These are phyloP conservation scores for Mycena kentingensis DNA, from an alignment of 768 basidiomycete species.

Conservation along the genomic window DNA sequence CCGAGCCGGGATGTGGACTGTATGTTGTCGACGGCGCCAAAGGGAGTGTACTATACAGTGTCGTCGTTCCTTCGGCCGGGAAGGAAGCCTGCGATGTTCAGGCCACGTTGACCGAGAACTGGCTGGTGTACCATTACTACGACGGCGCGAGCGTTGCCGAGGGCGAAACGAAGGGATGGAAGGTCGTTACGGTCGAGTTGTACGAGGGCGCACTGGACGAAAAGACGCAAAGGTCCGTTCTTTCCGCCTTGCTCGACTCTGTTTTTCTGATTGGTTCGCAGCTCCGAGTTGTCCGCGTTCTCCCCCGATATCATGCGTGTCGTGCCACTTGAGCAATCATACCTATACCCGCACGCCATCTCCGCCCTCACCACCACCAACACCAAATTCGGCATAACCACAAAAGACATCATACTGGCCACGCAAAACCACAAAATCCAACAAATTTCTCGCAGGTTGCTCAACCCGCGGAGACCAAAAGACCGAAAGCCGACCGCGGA, in stretches of 20 bases:
- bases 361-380: slow-evolving; percentile 72
- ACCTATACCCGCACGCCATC: slow-evolving; percentile 67
- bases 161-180: slow-evolving; percentile 63
- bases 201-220: slow-evolving; percentile 81
- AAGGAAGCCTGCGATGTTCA: slow-evolving; percentile 61
- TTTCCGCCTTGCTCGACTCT: not conserved
- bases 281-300: slow-evolving; percentile 47
- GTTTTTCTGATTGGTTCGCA: slow-evolving; percentile 17
- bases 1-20: slow-evolving; percentile 51
- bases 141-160: slow-evolving; percentile 53
- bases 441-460: slow-evolving; percentile 66
- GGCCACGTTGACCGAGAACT: slow-evolving; percentile 80
- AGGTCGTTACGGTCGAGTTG: slow-evolving; percentile 81
- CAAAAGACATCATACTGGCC: slow-evolving; percentile 91
- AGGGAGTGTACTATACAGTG: slow-evolving; percentile 74
- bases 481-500: slow-evolving; percentile 67
- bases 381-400: slow-evolving; percentile 87
- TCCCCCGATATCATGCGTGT: slow-evolving; percentile 56
- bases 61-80: slow-evolving; percentile 47
- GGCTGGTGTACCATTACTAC: slow-evolving; percentile 89
- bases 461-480: slow-evolving; percentile 85
- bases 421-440: slow-evolving; percentile 74
- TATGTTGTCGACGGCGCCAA: slow-evolving; percentile 81
- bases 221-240: slow-evolving; percentile 67
- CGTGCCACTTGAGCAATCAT: slow-evolving; percentile 68